Evolutionary conservation across 2,329 filamentous ascomycete genomes (phyloP).

Genomic region (Lecanicillium sp.): DNA sequence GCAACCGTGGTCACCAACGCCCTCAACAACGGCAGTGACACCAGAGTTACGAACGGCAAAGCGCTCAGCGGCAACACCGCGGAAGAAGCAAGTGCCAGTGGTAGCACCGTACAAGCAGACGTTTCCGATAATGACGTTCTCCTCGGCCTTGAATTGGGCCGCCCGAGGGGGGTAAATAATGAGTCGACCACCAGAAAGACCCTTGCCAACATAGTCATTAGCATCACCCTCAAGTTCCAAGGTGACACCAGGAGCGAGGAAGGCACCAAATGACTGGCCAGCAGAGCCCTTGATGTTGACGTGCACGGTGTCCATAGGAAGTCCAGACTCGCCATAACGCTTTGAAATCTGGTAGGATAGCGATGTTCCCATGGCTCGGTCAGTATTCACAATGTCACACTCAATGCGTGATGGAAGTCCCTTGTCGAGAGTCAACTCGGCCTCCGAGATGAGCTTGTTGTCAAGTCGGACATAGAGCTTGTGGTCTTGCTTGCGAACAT

Average conservation of each 20-base stretch:
- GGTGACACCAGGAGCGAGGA: constrained; percentile 85
- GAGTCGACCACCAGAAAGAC: constrained; percentile 82
- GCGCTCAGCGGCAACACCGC: constrained; percentile 89
- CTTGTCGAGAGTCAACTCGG: constrained; percentile 89
- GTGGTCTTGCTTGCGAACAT: constrained; percentile 96
- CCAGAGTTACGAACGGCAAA: constrained; percentile 96
- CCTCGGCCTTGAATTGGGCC: constrained; percentile 89
- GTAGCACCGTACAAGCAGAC: constrained; percentile 94
- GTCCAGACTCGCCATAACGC: constrained; percentile 78
- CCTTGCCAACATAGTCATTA: constrained; percentile 97
- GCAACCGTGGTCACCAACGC: constrained; percentile 90
- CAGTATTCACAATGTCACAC: constrained; percentile 93
- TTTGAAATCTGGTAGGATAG: constrained; percentile 95
- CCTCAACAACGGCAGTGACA: constrained; percentile 91
- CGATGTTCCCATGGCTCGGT: constrained; percentile 86
- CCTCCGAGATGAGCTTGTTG: constrained; percentile 95
- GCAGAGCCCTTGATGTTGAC: constrained; percentile 95
- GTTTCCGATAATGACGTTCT: constrained; percentile 90
- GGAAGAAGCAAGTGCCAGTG: constrained; percentile 88
- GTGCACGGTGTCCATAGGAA: constrained; percentile 89
- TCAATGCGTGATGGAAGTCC: constrained; percentile 88
- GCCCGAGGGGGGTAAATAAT: constrained; percentile 89
- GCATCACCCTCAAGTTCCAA: constrained; percentile 91
- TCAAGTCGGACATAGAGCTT: constrained; percentile 86
- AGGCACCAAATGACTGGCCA: constrained; percentile 93